Evolutionary conservation across 208 protist genomes (phyloP), one percentile per base, ranked within the genome.

Genomic region (Trypanosoma boissoni): DNA sequence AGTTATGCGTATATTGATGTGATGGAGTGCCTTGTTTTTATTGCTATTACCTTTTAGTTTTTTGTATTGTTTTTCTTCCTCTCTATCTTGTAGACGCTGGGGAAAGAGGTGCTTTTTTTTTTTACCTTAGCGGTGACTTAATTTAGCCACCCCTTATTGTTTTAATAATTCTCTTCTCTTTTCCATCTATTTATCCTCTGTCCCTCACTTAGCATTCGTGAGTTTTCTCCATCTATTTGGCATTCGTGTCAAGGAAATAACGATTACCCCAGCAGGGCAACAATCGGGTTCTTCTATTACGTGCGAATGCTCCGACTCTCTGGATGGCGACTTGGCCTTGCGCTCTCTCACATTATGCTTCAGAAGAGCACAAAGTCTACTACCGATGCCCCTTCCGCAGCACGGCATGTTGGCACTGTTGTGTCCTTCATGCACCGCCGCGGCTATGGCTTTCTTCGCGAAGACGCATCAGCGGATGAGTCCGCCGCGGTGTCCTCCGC

Each of bases 381-480:
- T 6, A 12, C 34, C 34, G 6, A 6, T n/a, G n/a, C n/a, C n/a
- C n/a, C n/a, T n/a, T n/a, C n/a, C n/a, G n/a, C n/a, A n/a, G n/a
- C 29, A 29, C 42, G 63, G 6, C 63, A 27, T 7, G 26, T 68
- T 54, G 86, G 86, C 39, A 93, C 80, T 10, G 78, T 93, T 8
- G 77, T 75, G 0, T 82, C 68, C 16, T 93, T 90, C 56, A 93
- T 85, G 70, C 82, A 93, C 59, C 81, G 86, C n/a, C 76, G 83
- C 16, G 86, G 86, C 39, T 93, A 90, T 56, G 86, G 86, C n/a
- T 93, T 93, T 67, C 45, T 93, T 0, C 44, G 82, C 5, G 80
- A 76, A 31, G 20, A 78, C 16, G 58, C 68, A 26, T 10, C 52
- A 20, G 26, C 62, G 20, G 24, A 48, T 12, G 2, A 27, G 7